Evolutionary conservation across 108 stramenopile genomes (phyloP).

Genomic region (Stephanodiscus triporus): DNA sequence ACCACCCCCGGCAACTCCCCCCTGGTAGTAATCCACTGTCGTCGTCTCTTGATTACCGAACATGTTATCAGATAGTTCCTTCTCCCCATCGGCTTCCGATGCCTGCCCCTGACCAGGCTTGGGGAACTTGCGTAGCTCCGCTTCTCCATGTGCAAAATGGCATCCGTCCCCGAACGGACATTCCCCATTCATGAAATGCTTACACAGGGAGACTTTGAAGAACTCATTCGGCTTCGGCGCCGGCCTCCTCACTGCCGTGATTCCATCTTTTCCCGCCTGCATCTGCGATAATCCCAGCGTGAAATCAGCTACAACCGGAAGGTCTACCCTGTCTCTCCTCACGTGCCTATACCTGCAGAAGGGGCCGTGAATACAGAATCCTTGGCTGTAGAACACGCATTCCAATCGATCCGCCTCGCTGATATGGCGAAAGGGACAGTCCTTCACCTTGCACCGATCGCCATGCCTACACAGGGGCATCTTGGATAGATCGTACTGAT

Average conservation of each 20-base stretch:
- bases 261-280: conserved; percentile 84
- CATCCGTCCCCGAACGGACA: conserved; percentile 88
- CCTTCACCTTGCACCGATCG: conserved; percentile 88
- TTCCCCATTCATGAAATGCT: conserved; percentile 86
- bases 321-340: conserved; percentile 67
- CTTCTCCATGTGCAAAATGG: conserved; percentile 89
- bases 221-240: conserved; percentile 92
- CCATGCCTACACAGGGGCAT: conserved; percentile 94
- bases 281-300: conserved; percentile 88
- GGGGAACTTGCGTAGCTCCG: conserved; percentile 72
- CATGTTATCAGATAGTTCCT: conserved; percentile 74
- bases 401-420: conserved; percentile 89
- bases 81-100: conserved; percentile 45
- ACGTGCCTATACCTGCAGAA: conserved; percentile 92
- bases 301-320: conserved; percentile 85
- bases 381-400: conserved; percentile 93
- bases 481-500: conserved; percentile 90
- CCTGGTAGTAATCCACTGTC: conserved; percentile 84
- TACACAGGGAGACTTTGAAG: conserved; percentile 88
- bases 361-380: conserved; percentile 94
- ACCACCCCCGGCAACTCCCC: conserved; percentile 82
- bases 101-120: conserved; percentile 38
- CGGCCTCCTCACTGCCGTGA: conserved; percentile 50
- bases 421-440: conserved; percentile 93
- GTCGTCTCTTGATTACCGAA: conserved; percentile 75